phyloP scores from a whole-genome alignment of 495 filamentous ascomycete species.

The Neurospora pannonica region DNA sequence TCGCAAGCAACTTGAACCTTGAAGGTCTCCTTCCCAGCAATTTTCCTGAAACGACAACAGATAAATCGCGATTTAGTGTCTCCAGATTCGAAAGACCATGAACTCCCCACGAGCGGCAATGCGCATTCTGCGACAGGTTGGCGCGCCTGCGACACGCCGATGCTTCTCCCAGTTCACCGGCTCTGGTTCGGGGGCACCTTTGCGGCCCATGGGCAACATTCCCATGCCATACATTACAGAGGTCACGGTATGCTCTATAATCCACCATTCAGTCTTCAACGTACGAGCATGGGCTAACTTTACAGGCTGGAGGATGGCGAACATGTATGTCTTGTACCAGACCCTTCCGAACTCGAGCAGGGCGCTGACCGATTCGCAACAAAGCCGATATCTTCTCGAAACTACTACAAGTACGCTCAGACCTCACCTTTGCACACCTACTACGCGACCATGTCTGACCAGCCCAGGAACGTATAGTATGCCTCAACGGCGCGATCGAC shows the following conservation, averaged over 20 bases:
- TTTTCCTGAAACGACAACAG: neutral
- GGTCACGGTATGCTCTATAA: slow-evolving; percentile 56
- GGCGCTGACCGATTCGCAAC: slow-evolving; percentile 14
- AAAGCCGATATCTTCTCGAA: slow-evolving; percentile 79
- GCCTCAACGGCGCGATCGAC: slow-evolving; percentile 86
- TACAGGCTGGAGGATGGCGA: slow-evolving; percentile 78
- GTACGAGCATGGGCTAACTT: slow-evolving; percentile 28
- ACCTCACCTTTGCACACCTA: neutral
- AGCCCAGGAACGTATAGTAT: slow-evolving; percentile 81
- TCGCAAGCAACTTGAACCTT: neutral
- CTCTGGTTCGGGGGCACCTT: neutral
- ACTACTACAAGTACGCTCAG: slow-evolving; percentile 53
- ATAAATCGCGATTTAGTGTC: neutral
- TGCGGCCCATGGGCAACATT: slow-evolving; percentile 43
- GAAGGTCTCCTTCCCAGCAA: neutral
- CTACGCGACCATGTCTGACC: slow-evolving; percentile 6
- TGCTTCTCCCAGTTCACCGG: slow-evolving; percentile 29
- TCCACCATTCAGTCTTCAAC: neutral
- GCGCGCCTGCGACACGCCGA: slow-evolving; percentile 18
- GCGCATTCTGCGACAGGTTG: slow-evolving; percentile 20
- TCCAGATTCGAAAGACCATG: slow-evolving; percentile 10
- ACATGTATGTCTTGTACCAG: slow-evolving; percentile 53
- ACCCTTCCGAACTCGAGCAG: slow-evolving; percentile 15
- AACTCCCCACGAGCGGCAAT: slow-evolving; percentile 23
- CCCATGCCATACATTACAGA: slow-evolving; percentile 70